A percentile compares a stretch with the other conserved stretches of the same genome.
Evolutionary conservation across 2,329 filamentous ascomycete genomes (phyloP).

Genomic region (Colletotrichum incanum): DNA sequence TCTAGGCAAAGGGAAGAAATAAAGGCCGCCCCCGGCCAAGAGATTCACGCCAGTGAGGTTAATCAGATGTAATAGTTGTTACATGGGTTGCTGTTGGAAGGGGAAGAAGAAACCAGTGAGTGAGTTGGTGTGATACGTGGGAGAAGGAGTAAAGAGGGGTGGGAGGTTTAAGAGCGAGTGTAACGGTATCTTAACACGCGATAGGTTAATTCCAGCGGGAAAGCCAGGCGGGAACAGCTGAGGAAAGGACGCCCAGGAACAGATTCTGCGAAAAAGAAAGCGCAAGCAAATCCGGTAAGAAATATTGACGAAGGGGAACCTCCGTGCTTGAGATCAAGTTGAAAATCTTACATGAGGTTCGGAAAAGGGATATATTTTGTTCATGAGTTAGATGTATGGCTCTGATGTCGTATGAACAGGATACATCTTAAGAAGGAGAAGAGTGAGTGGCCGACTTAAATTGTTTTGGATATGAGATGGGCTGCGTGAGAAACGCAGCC

Average conservation of each 20-base stretch:
- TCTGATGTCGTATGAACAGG: too few relatives aligned
- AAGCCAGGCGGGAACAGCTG: not conserved
- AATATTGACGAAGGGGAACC: not conserved
- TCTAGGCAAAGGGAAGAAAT: not conserved
- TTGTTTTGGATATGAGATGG: too few relatives aligned
- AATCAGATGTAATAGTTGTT: not conserved
- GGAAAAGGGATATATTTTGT: too few relatives aligned
- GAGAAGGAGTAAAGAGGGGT: not conserved
- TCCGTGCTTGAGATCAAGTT: not conserved
- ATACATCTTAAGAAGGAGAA: too few relatives aligned
- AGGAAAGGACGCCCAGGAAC: not conserved
- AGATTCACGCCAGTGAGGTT: not conserved
- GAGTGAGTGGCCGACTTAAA: too few relatives aligned
- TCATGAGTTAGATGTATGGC: not conserved
- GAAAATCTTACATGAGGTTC: too few relatives aligned
- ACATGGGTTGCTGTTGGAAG: not conserved
- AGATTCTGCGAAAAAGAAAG: not conserved
- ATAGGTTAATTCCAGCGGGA: not conserved
- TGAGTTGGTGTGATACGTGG: not conserved
- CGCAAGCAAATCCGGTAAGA: not conserved
- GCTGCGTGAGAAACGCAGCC: too few relatives aligned
- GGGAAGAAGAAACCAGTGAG: not conserved
- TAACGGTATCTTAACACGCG: not conserved
- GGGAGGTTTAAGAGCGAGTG: not conserved
- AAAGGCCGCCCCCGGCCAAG: too few relatives aligned